Evolutionary conservation across 192 early-diverging fungal genomes (phyloP).

Genomic region (Thamnidium elegans): DNA sequence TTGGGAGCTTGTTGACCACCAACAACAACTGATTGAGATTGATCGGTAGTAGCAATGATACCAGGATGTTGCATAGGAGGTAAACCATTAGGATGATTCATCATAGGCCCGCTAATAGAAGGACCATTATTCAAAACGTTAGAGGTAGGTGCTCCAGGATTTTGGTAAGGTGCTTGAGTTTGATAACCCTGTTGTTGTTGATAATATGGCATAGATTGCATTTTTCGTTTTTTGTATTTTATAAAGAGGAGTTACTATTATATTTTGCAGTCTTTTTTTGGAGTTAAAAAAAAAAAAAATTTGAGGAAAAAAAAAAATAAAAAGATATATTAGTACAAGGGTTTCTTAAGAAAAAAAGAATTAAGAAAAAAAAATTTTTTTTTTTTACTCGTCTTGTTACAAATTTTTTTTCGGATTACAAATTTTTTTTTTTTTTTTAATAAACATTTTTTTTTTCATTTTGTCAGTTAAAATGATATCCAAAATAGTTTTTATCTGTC

Average conservation of each 20-base stretch:
- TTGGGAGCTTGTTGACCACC: conserved; percentile 21
- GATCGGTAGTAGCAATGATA: background rate
- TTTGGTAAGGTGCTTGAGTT: conserved; percentile 14
- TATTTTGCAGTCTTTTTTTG: background rate
- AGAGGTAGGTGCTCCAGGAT: conserved; percentile 4
- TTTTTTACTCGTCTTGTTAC: conserved; percentile 1
- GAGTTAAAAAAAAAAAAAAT: background rate
- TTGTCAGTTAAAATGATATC: background rate
- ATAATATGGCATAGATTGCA: conserved; percentile 23
- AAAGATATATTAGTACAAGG: background rate
- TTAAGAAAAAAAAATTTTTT: background rate
- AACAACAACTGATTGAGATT: background rate
- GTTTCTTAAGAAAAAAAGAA: conserved; percentile 7
- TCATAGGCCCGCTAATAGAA: background rate
- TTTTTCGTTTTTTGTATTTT: background rate
- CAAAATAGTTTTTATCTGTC: background rate
- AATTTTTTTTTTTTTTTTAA: conserved; percentile 15
- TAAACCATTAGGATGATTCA: conserved; percentile 21
- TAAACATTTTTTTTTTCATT: background rate
- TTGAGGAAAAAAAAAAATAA: background rate
- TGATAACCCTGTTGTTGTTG: conserved; percentile 21
- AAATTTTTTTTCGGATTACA: background rate
- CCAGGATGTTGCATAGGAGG: conserved; percentile 26
- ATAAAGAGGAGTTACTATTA: background rate
- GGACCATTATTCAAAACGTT: conserved; percentile 15